phyloP scores from a whole-genome alignment of 2,329 filamentous ascomycete species.

The Apiospora sp. region DNA sequence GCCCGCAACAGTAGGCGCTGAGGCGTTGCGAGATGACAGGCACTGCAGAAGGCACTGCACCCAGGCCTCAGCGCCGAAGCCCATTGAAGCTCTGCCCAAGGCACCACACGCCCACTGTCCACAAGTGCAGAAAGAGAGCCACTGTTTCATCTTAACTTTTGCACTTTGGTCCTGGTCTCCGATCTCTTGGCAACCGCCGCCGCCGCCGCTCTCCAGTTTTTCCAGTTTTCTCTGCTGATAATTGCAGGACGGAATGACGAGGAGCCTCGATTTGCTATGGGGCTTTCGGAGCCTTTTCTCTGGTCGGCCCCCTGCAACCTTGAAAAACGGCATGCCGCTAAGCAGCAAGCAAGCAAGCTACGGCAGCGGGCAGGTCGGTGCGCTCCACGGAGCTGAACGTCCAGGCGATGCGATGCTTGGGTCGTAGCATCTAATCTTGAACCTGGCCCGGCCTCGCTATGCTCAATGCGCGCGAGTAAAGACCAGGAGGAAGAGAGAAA shows the following conservation, averaged over 20 bases:
- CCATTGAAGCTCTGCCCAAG: background rate
- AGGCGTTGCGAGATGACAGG: background rate
- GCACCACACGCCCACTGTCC: background rate
- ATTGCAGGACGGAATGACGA: constrained; percentile 16
- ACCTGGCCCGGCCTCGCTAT: background rate
- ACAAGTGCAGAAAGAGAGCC: background rate
- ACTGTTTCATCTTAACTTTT: constrained; percentile 13
- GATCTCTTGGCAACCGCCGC: constrained; percentile 20
- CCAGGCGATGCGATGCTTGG: background rate
- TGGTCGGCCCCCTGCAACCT: background rate
- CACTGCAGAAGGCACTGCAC: too few species aligned
- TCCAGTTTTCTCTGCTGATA: background rate
- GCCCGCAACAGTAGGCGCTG: background rate
- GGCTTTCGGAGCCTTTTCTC: background rate
- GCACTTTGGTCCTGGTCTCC: constrained; percentile 9
- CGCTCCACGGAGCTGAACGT: constrained; percentile 1
- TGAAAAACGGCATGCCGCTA: background rate
- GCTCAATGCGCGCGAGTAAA: background rate
- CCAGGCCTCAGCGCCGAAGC: background rate
- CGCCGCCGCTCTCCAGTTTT: background rate
- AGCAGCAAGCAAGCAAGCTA: background rate
- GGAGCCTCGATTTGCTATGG: background rate
- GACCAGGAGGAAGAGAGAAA: background rate
- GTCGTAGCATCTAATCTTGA: constrained; percentile 9
- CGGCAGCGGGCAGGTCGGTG: background rate